Evolutionary conservation across 208 protist species (phyloP).

Genomic region (Leishmania major): DNA sequence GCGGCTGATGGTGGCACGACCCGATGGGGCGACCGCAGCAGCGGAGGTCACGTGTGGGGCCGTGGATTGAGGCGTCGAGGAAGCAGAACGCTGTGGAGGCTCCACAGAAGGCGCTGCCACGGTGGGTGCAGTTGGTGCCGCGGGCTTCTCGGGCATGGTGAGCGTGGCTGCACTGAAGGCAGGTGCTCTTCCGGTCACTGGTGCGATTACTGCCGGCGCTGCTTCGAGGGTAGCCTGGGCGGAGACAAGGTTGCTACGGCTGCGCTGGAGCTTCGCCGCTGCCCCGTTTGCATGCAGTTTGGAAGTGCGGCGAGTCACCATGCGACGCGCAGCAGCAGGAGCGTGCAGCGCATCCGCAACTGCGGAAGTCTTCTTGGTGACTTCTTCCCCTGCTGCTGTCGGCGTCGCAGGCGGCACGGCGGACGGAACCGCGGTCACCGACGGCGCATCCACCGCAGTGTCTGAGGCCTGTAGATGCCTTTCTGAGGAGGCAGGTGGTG

Average conservation of each 20-base stretch:
- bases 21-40: not conserved
- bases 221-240: not conserved
- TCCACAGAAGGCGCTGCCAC: not conserved
- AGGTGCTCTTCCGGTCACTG: not conserved
- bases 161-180: not conserved
- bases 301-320: not conserved
- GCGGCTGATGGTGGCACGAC: constrained; percentile 1
- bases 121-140: not conserved
- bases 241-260: not conserved
- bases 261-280: not conserved
- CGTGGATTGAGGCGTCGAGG: not conserved
- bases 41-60: not conserved
- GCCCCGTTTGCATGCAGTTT: not conserved
- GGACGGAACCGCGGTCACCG: not conserved
- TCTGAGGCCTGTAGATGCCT: not conserved
- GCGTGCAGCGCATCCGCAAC: not conserved
- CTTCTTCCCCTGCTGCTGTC: not conserved
- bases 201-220: not conserved
- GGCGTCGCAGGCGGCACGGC: not conserved
- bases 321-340: not conserved
- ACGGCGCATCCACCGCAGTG: not conserved
- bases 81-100: not conserved
- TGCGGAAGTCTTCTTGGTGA: not conserved
- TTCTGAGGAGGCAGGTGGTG: not conserved
- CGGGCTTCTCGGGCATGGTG: not conserved